Percentiles rank a stretch among this genome's conserved stretches.
These are phyloP conservation scores for Pterocarpus macrocarpus DNA, from an alignment of 306 rosid genomes.

Conservation along the genomic window DNA sequence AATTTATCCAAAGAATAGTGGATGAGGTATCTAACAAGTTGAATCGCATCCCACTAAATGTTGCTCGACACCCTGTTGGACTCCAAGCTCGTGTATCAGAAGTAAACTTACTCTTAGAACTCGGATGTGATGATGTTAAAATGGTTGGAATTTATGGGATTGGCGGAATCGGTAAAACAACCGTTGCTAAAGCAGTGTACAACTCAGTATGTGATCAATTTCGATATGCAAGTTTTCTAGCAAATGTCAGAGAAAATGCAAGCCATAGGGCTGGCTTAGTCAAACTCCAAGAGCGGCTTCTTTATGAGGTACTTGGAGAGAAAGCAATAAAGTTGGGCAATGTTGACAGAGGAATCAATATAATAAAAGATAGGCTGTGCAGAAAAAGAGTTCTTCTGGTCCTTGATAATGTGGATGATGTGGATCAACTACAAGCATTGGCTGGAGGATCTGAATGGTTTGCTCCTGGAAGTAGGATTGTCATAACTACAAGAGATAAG, in stretches of 20 bases:
- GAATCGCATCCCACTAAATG: slow-evolving; percentile 42
- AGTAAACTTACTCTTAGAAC: slow-evolving; percentile 42
- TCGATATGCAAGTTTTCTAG: slow-evolving; percentile 41
- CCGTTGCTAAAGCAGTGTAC: slow-evolving; percentile 48
- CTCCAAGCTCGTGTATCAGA: slow-evolving; percentile 47
- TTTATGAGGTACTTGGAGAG: slow-evolving; percentile 50
- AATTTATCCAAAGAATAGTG: slow-evolving; percentile 48
- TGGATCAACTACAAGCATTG: slow-evolving; percentile 38
- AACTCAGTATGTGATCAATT: slow-evolving; percentile 36
- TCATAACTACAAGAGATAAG: slow-evolving; percentile 44
- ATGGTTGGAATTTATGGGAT: slow-evolving; percentile 52
- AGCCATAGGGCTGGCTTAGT: slow-evolving; percentile 36
- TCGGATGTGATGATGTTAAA: slow-evolving; percentile 33
- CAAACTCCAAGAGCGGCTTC: slow-evolving; percentile 48
- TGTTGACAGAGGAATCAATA: slow-evolving; percentile 47
- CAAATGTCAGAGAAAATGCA: slow-evolving; percentile 46
- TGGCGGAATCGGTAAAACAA: slow-evolving; percentile 53
- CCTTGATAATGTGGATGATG: slow-evolving; percentile 49
- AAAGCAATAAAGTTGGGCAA: slow-evolving; percentile 33
- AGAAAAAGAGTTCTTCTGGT: slow-evolving; percentile 40
- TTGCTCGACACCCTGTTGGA: slow-evolving; percentile 50
- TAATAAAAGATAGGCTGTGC: slow-evolving; percentile 41
- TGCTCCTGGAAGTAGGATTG: slow-evolving; percentile 46
- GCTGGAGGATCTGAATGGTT: slow-evolving; percentile 44
- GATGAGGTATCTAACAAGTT: slow-evolving; percentile 48